These are phyloP conservation scores for Leptodontidium sp. DNA, from an alignment of 2,329 filamentous ascomycete genomes.

Conservation along the genomic window DNA sequence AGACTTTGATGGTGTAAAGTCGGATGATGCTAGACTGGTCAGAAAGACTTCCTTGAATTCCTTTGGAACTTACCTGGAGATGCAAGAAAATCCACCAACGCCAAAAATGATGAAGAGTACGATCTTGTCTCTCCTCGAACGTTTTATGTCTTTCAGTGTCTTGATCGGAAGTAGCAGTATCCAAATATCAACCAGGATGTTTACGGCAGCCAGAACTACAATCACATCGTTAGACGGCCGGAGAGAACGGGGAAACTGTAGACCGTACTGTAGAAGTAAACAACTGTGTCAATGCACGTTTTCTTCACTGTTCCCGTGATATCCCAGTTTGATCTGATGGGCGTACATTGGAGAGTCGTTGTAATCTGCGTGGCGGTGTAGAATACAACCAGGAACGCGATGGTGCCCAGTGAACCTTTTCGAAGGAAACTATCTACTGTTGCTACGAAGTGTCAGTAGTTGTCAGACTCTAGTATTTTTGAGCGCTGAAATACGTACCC, in stretches of 20 bases:
- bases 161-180: conserved; percentile 34
- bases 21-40: conserved; percentile 41
- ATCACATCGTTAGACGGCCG: background rate
- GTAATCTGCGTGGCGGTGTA: conserved; percentile 42
- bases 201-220: conserved; percentile 28
- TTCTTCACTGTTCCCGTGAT: conserved; percentile 42
- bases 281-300: conserved; percentile 47
- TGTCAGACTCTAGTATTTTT: background rate
- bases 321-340: conserved; percentile 48
- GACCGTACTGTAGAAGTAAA: conserved; percentile 46
- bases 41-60: background rate
- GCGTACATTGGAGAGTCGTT: conserved; percentile 45
- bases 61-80: conserved; percentile 29
- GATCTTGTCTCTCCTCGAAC: conserved; percentile 30
- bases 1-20: conserved; percentile 45
- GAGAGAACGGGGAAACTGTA: background rate
- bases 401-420: conserved; percentile 40
- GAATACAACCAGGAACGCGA: conserved; percentile 43
- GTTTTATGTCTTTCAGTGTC: conserved; percentile 27
- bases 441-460: conserved; percentile 23
- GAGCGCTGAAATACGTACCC: conserved; percentile 36
- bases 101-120: conserved; percentile 33
- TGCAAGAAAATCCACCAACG: conserved; percentile 39
- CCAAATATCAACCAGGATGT: conserved; percentile 34
- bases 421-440: conserved; percentile 43